phyloP scores from a whole-genome alignment of 768 basidiomycete genomes.

The Boletus fagicola region DNA sequence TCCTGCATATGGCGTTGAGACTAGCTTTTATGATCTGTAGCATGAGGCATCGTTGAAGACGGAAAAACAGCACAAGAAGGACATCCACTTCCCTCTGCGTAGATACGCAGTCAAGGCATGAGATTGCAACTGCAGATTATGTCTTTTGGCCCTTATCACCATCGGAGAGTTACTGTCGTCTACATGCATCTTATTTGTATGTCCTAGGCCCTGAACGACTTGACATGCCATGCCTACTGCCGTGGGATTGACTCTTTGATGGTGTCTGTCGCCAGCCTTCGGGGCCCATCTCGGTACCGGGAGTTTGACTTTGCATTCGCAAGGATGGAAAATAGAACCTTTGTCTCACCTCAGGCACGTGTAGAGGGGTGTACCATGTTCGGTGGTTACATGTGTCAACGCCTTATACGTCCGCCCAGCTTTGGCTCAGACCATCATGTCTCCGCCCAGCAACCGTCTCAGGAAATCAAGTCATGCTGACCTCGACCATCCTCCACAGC shows the following conservation, averaged over 20 bases:
- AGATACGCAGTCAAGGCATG: slow-evolving; percentile 96
- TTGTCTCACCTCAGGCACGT: slow-evolving; percentile 24
- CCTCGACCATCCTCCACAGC: slow-evolving; percentile 30
- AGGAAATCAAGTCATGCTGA: slow-evolving; percentile 40
- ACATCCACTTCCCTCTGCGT: slow-evolving; percentile 87
- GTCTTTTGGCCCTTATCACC: slow-evolving; percentile 15
- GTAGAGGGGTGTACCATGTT: slow-evolving; percentile 19
- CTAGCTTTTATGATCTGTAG: slow-evolving; percentile 39
- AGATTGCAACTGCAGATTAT: slow-evolving; percentile 30
- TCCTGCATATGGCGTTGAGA: slow-evolving; percentile 1
- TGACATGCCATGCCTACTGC: slow-evolving; percentile 34
- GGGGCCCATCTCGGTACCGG: not conserved
- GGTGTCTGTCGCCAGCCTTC: not conserved
- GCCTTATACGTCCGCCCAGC: slow-evolving; percentile 8
- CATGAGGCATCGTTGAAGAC: slow-evolving; percentile 86
- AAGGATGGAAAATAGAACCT: slow-evolving; percentile 8
- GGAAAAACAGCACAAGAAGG: slow-evolving; percentile 91
- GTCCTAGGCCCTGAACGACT: slow-evolving; percentile 36
- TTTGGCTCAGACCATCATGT: slow-evolving; percentile 40
- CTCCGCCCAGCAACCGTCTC: slow-evolving; percentile 37
- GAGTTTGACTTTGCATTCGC: not conserved
- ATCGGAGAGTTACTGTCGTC: slow-evolving; percentile 25
- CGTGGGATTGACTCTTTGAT: slow-evolving; percentile 1
- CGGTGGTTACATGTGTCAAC: slow-evolving; percentile 22
- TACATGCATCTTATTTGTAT: slow-evolving; percentile 37